Percentiles rank a stretch among this genome's conserved stretches.
Conservation (phyloP, 164 flowering plant species). For the Platanus orientalis region DNA sequence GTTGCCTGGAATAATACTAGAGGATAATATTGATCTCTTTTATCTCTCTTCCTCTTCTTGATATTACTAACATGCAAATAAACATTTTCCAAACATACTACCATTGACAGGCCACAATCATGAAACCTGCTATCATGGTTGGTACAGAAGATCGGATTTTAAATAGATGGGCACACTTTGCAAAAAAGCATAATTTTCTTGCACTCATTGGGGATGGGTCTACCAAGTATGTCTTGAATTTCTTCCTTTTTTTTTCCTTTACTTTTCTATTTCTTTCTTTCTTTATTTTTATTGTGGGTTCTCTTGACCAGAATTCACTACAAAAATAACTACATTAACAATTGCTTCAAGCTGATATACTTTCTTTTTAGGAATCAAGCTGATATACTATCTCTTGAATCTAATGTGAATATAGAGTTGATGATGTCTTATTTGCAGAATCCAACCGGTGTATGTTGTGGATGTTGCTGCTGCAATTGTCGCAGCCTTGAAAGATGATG, state of each 20-base stretch:
- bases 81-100: background rate
- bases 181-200: constrained; percentile 69
- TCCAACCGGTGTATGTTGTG: constrained; percentile 89
- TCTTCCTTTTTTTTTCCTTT: constrained; percentile 1
- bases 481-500: constrained; percentile 88
- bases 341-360: too few relatives aligned
- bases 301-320: background rate
- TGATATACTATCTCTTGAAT: background rate
- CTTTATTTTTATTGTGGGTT: background rate
- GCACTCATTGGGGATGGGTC: constrained; percentile 90
- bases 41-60: background rate
- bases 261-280: too few relatives aligned
- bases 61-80: background rate
- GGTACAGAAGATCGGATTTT: constrained; percentile 95
- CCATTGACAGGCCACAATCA: constrained; percentile 69
- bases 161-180: constrained; percentile 87
- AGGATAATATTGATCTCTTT: too few relatives aligned
- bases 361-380: too few relatives aligned
- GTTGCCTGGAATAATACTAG: too few relatives aligned
- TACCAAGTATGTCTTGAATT: constrained; percentile 53
- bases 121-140: constrained; percentile 82
- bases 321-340: background rate
- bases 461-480: constrained; percentile 70
- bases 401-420: background rate
- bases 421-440: constrained; percentile 30